Conservation (phyloP, 768 basidiomycete genomes). For the Exsudoporus frostii region DNA sequence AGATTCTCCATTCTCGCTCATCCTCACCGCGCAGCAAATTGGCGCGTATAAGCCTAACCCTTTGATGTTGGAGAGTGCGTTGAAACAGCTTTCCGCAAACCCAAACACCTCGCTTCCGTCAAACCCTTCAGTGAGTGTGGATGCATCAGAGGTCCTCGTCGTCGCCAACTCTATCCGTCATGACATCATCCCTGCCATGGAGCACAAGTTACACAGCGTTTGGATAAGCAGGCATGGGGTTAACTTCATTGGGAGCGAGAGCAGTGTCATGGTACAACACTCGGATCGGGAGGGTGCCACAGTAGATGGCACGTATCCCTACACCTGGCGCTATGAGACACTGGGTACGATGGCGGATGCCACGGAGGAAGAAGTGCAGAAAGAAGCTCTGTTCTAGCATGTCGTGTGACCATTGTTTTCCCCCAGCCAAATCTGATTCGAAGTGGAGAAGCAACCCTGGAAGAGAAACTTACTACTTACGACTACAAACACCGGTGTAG, state of each 20-base stretch:
- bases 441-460: conserved; percentile 4
- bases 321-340: conserved; percentile 56
- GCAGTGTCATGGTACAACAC: conserved; percentile 33
- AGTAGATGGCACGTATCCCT: conserved; percentile 29
- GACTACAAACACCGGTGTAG: not conserved
- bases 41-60: conserved; percentile 70
- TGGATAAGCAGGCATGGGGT: conserved; percentile 56
- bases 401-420: not conserved
- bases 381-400: not conserved
- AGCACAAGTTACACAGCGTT: conserved; percentile 53
- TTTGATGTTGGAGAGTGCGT: conserved; percentile 34
- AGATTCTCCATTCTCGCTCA: conserved; percentile 58
- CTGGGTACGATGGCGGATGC: conserved; percentile 59
- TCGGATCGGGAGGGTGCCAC: conserved; percentile 15
- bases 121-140: conserved; percentile 20
- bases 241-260: conserved; percentile 33
- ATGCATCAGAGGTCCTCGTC: conserved; percentile 48
- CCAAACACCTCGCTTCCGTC: conserved; percentile 21
- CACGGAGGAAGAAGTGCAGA: conserved; percentile 42
- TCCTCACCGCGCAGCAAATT: conserved; percentile 70
- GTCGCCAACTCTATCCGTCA: conserved; percentile 68
- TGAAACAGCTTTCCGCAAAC: conserved; percentile 24
- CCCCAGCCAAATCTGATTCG: not conserved
- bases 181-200: conserved; percentile 61
- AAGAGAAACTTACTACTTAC: not conserved